Evolutionary conservation across 108 stramenopile genomes (phyloP), one percentile per base, ranked within the genome.

Genomic region (Nitzschia sp.): DNA sequence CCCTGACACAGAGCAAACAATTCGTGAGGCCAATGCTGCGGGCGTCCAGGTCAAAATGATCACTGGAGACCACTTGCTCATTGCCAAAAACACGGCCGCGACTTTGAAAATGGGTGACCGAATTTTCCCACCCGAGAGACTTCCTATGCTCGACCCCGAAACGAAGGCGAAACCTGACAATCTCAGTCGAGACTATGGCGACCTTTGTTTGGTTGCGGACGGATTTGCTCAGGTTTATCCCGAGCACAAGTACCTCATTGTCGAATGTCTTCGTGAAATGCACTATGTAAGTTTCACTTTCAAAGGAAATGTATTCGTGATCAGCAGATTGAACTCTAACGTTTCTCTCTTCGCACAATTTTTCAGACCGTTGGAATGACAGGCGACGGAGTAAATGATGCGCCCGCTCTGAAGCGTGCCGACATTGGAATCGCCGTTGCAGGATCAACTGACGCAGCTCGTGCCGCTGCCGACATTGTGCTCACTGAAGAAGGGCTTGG

Each of bases 361-460:
- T n/a, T n/a, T n/a, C n/a, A n/a, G 90, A 42, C 38, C 9, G 38
- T 42, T 13, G 38, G 38, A 42, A 42, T 42, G 38, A 98, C 97
- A 33, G 98, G 97, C 54, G 98, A 99, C 74, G 98, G 97, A 54
- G 98, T 98, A 36, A 96, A 96, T 70, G 96, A 96, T 70, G 93
- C 93, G 18, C 87, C 96, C 2, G 96, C 94, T 0, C 78, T 95
- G 21, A 83, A 79, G 18, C 84, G 82, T 28, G 94, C 94, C 35
- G 90, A 97, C 59, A 84, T 82, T 55, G 88, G 88, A 34, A 87
- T 94, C 55, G 89, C 89, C 11, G 94, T 97, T 5, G 77, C 83
- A 27, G 94, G 89, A 42, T 90, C 92, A 24, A 95, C 94, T 5
- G 96, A 97, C 76, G 96, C 94, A 15, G 94, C 96, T 17, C 84